phyloP scores from a whole-genome alignment of 441 rosid genomes.

The Daphne laureola region DNA sequence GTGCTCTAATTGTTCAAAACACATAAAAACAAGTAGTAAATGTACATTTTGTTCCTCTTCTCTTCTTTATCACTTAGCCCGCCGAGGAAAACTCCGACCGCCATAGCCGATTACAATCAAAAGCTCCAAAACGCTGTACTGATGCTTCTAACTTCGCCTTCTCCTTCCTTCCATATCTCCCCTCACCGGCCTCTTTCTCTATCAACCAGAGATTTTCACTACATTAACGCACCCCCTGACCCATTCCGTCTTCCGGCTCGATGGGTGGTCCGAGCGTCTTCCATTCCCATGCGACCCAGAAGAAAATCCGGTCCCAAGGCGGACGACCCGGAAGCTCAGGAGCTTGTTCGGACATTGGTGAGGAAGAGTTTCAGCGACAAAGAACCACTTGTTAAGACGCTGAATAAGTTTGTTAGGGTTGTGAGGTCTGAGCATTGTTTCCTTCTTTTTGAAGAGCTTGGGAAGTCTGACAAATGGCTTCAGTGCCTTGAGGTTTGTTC shows the following conservation, averaged over 20 bases:
- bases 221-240: slow-evolving; percentile 8
- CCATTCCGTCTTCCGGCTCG: slow-evolving; percentile 13
- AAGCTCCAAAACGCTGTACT: too few species aligned
- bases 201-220: not conserved
- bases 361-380: slow-evolving; percentile 43
- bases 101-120: too few species aligned
- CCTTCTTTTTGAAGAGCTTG: slow-evolving; percentile 85
- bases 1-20: too few species aligned
- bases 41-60: too few species aligned
- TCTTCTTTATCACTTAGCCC: too few species aligned
- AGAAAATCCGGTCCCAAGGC: slow-evolving; percentile 23
- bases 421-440: slow-evolving; percentile 80
- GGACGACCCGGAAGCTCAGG: slow-evolving; percentile 39
- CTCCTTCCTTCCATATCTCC: too few species aligned
- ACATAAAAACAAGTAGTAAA: too few species aligned
- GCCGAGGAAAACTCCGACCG: too few species aligned
- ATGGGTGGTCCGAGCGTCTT: slow-evolving; percentile 14
- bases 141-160: too few species aligned
- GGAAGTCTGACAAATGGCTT: slow-evolving; percentile 76
- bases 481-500: slow-evolving; percentile 74
- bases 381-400: slow-evolving; percentile 63
- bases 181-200: too few species aligned
- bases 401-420: slow-evolving; percentile 57
- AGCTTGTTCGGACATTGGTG: slow-evolving; percentile 47
- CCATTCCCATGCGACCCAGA: slow-evolving; percentile 37